Conservation (phyloP, 1,284 basidiomycete species). For the Inonotus hispidus region DNA sequence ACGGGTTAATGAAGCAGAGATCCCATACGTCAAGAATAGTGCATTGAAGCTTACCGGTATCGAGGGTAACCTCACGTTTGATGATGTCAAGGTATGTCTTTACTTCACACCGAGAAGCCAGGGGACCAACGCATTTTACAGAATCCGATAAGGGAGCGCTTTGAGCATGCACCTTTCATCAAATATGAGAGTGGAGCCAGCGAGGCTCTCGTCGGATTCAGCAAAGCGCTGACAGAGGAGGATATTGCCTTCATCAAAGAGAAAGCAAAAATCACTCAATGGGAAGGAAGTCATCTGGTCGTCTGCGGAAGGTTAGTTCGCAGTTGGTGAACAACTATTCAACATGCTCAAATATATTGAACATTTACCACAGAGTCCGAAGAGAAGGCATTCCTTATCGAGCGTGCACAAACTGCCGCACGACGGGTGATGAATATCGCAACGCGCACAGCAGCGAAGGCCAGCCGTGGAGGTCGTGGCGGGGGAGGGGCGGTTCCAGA, state of each 20-base stretch:
- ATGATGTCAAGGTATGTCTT: constrained; percentile 59
- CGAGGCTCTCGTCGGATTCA: constrained; percentile 41
- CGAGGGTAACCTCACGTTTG: constrained; percentile 58
- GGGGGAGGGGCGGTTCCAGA: constrained; percentile 31
- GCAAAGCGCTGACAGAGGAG: constrained; percentile 59
- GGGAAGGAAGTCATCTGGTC: constrained; percentile 58
- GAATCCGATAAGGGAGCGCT: constrained; percentile 74
- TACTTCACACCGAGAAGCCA: constrained; percentile 20
- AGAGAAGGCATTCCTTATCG: constrained; percentile 65
- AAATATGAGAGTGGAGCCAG: constrained; percentile 58
- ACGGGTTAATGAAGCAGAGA: constrained; percentile 60
- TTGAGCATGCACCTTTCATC: constrained; percentile 69
- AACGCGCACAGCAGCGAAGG: constrained; percentile 34
- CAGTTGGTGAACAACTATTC: constrained; percentile 2
- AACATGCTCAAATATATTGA: neutral
- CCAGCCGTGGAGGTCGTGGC: constrained; percentile 41
- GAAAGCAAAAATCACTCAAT: constrained; percentile 54
- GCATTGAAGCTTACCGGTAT: constrained; percentile 74
- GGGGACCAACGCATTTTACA: constrained; percentile 28
- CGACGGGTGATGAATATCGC: constrained; percentile 34
- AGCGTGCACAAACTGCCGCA: constrained; percentile 64
- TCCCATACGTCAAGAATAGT: constrained; percentile 67
- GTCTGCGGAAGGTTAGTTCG: constrained; percentile 50
- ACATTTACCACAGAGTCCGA: constrained; percentile 36
- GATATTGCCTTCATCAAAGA: constrained; percentile 61